phyloP scores from a whole-genome alignment of 2,329 filamentous ascomycete species.

The Leptosphaerulina australis region DNA sequence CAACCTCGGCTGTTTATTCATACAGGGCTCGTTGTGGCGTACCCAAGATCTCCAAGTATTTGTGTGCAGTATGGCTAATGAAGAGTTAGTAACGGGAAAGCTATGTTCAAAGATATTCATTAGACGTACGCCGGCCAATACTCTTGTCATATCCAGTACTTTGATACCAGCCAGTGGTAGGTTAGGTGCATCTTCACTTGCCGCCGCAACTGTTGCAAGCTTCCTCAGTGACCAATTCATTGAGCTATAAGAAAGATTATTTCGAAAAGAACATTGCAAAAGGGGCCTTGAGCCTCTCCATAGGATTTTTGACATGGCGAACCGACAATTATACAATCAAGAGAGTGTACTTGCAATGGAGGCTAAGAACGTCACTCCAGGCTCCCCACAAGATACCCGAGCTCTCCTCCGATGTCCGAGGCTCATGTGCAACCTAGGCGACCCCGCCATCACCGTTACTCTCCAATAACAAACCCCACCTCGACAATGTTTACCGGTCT shows the following conservation, averaged over 20 bases:
- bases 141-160: slow-evolving; percentile 95
- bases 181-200: slow-evolving; percentile 51
- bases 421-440: slow-evolving; percentile 22
- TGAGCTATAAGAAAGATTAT: slow-evolving; percentile 1
- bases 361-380: slow-evolving; percentile 1
- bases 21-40: slow-evolving; percentile 50
- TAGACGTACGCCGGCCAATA: slow-evolving; percentile 82
- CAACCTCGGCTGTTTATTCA: slow-evolving; percentile 44
- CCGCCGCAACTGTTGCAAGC: slow-evolving; percentile 51
- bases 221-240: slow-evolving; percentile 36
- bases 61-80: slow-evolving; percentile 92
- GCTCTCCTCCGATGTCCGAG: slow-evolving; percentile 24
- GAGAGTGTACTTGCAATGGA: slow-evolving; percentile 12
- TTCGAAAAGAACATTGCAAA: slow-evolving; percentile 10
- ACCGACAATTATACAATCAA: slow-evolving; percentile 1
- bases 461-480: slow-evolving; percentile 19
- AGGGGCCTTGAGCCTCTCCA: slow-evolving; percentile 24
- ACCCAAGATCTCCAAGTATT: slow-evolving; percentile 95
- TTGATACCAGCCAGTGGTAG: slow-evolving; percentile 82
- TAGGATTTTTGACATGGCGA: slow-evolving; percentile 23
- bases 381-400: slow-evolving; percentile 23
- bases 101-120: fast-evolving
- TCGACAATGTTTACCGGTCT: slow-evolving; percentile 84
- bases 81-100: slow-evolving; percentile 21
- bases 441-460: slow-evolving; percentile 29